Evolutionary conservation across 164 flowering plant genomes (phyloP), one percentile per base, ranked within the genome.

Genomic region (Magnolia kwangsiensis): DNA sequence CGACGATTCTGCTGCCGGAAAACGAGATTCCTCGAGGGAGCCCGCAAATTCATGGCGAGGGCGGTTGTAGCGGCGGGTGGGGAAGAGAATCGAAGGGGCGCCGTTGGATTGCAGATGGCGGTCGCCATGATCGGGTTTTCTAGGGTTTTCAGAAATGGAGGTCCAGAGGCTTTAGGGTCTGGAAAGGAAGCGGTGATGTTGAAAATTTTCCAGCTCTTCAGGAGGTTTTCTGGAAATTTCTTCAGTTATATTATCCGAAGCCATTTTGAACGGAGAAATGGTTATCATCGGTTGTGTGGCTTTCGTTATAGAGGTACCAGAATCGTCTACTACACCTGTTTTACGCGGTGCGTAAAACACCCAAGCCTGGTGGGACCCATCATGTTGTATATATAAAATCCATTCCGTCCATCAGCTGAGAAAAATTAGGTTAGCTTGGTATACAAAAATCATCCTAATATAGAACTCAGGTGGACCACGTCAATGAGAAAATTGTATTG

Each of bases 111-210:
- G 50, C 76, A 81, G 27, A 61, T 23, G 72, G 55, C 19, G 18
- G 72, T 69, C 66, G 67, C 78, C 83, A 81, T 81, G 71, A 67
- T 68, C 70, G 69, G 59, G 14, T 1, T 31, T 58, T 37, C 31
- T 29, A 31, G 19, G 51, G 71, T 24, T 68, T 29, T 65, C 63
- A 59, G 19, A 64, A 64, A 64, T 64, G 23, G 14, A 55, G 61
- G 61, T 55, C 18, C 61, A 55, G 18, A 55, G 24, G 1, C 20
- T n/a, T 7, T 9, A 64, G 10, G 24, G 3, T 9, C 7, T 31
- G n/a, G 51, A 37, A 16, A 14, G 29, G 68, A 65, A 4, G n/a
- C n/a, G 68, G 18, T 3, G 27, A 10, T 65, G 68, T 24, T 21
- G 68, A 23, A 9, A 23, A 8, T 11, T 24, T 24, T 65, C 13